Evolutionary conservation across 257 asterid species (phyloP).

Genomic region (Nicotiana benthamiana): DNA sequence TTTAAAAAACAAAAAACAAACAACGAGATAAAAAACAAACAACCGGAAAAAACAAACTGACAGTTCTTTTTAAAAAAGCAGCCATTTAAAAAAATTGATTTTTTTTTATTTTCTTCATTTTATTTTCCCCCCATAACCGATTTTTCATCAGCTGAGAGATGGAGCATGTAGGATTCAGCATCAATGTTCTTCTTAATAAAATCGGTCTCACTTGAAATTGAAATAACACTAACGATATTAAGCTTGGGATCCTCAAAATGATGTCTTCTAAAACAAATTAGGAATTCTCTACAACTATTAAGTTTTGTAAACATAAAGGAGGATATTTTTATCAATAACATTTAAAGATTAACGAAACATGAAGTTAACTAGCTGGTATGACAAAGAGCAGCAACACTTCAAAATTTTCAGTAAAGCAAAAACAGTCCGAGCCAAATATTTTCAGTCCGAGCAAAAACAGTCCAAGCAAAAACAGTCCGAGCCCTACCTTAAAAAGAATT

Average conservation of each 20-base stretch:
- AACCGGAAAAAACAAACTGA: too few species aligned
- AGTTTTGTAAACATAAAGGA: not conserved
- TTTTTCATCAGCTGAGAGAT: too few species aligned
- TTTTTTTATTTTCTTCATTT: too few species aligned
- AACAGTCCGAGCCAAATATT: too few species aligned
- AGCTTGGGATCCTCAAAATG: slow-evolving; percentile 19
- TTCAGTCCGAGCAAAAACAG: not conserved
- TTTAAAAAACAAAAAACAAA: too few species aligned
- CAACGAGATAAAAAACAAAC: too few species aligned
- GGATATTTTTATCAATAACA: not conserved
- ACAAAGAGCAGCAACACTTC: not conserved
- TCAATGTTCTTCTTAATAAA: slow-evolving; percentile 23
- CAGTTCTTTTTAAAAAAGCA: too few species aligned
- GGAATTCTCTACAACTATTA: not conserved
- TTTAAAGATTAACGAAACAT: not conserved
- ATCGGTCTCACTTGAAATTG: slow-evolving; percentile 26
- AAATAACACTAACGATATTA: slow-evolving; percentile 18
- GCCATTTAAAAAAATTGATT: too few species aligned
- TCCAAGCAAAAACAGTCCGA: not conserved
- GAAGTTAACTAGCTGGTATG: not conserved
- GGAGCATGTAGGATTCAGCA: slow-evolving; percentile 29
- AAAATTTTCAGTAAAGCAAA: not conserved
- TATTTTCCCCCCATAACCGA: slow-evolving; percentile 13
- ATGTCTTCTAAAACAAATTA: not conserved
- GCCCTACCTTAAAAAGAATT: too few species aligned